These are phyloP conservation scores for Mycosphaerelloides madeirae DNA, from an alignment of 2,329 filamentous ascomycete species.

Conservation along the genomic window DNA sequence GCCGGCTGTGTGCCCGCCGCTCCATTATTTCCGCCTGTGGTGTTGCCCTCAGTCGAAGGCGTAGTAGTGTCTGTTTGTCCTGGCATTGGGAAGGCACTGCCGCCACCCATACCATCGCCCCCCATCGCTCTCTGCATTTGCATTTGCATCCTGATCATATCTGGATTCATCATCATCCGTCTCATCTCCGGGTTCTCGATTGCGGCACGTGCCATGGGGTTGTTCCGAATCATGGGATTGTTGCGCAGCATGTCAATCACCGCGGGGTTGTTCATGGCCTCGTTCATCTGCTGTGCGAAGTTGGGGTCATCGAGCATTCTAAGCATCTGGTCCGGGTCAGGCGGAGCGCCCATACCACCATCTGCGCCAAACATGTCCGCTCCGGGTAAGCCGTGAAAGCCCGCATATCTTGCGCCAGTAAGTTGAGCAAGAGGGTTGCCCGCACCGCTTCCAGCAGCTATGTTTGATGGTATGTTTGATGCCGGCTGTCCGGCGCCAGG, in stretches of 20 bases:
- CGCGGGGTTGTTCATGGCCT: conserved; percentile 90
- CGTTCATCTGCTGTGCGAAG: conserved; percentile 82
- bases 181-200: conserved; percentile 85
- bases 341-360: conserved; percentile 89
- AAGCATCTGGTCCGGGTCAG: conserved; percentile 72
- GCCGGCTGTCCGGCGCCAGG: conserved; percentile 45
- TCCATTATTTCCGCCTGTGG: conserved; percentile 4
- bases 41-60: conserved; percentile 34
- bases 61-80: conserved; percentile 80
- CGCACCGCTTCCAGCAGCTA: conserved; percentile 70
- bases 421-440: conserved; percentile 87
- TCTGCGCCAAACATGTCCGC: conserved; percentile 89
- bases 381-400: conserved; percentile 81
- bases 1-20: conserved; percentile 38
- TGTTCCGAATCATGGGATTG: conserved; percentile 71
- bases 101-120: conserved; percentile 43
- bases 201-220: conserved; percentile 82
- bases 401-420: conserved; percentile 89
- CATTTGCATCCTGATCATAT: conserved; percentile 74
- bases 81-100: conserved; percentile 74
- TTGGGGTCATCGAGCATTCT: conserved; percentile 85
- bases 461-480: conserved; percentile 66
- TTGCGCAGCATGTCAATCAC: conserved; percentile 76
- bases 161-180: conserved; percentile 87
- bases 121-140: conserved; percentile 69